Base-by-base conservation (phyloP, 371 early-diverging fungal genomes). In the Nosema muscidifuracis region DNA sequence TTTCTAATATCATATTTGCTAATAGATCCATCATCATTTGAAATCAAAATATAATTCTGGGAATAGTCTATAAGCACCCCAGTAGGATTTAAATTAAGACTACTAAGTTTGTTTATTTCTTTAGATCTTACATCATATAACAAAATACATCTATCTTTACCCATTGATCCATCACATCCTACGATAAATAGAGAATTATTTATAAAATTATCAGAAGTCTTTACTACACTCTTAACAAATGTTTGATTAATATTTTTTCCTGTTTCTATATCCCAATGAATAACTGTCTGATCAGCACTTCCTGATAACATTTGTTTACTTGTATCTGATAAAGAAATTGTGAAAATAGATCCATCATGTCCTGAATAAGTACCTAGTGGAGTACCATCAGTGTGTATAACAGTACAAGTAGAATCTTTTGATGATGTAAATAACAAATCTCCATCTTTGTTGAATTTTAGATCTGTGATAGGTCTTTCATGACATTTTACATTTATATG, bases 371-470 rank as follows among this genome's bases (percentile, higher is more conserved):
- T 90, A 53, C 97, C 97, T 20, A 95, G 85, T 56, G 92, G 88
- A 85, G 95, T 93, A 74, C 97, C 97, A 79, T 92, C 93, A 84
- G 93, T 88, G 80, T 89, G 92, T 92, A 94, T 95, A 58, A 91
- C 92, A 76, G 88, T 90, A 62, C 90, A 88, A 47, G 88, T 87
- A 69, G 88, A 89, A 87, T 97, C 95, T 85, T 94, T 95, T 28
- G 92, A 89, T 55, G 89, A 90, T 1, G 93, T 88, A 85, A 97
- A 95, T 71, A 99, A 85, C 61, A 99, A 86, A 85, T 99, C 99
- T 67, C 98, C 99, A 78, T 97, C 97, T 58, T 87, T 78, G 87
- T 99, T 96, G 88, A 94, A 97, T 85, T 91, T 92, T 82, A 99
- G 88, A 81, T 92, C 91, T 60, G 96, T 96, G 71, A 99, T 86